A percentile compares a stretch with the other conserved stretches of the same genome.
phyloP scores from a whole-genome alignment of 805 yeast genomes.

The Candida yuanshanica region DNA sequence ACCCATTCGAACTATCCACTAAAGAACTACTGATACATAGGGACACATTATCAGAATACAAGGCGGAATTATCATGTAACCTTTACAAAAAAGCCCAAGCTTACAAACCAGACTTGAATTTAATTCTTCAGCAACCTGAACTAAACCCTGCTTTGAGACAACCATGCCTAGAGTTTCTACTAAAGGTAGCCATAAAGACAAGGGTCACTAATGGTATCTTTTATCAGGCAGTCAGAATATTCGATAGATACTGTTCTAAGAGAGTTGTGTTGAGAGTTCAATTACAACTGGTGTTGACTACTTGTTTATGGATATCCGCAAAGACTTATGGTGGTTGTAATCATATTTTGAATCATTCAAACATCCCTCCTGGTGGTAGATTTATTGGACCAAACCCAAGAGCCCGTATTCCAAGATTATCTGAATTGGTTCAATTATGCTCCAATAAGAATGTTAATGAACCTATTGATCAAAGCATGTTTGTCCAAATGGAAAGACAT shows the following conservation, averaged over 20 bases:
- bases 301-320: constrained; percentile 90
- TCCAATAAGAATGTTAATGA: constrained; percentile 46
- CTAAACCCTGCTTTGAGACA: constrained; percentile 68
- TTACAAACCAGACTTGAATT: constrained; percentile 48
- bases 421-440: constrained; percentile 68
- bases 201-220: constrained; percentile 62
- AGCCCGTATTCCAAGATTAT: constrained; percentile 65
- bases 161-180: constrained; percentile 70
- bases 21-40: constrained; percentile 45
- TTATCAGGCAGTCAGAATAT: constrained; percentile 64
- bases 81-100: constrained; percentile 31
- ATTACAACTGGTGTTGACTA: constrained; percentile 84
- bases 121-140: constrained; percentile 87
- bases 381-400: constrained; percentile 68
- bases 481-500: constrained; percentile 85
- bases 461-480: constrained; percentile 57
- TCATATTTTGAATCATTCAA: constrained; percentile 50
- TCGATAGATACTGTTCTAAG: constrained; percentile 88
- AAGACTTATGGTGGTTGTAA: constrained; percentile 75
- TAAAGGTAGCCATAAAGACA: constrained; percentile 63
- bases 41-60: constrained; percentile 43
- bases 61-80: constrained; percentile 40
- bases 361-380: constrained; percentile 51
- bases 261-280: constrained; percentile 82
- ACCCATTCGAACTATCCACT: constrained; percentile 44